Conservation (phyloP, 164 flowering plant genomes). For the Liriodendron chinense region DNA sequence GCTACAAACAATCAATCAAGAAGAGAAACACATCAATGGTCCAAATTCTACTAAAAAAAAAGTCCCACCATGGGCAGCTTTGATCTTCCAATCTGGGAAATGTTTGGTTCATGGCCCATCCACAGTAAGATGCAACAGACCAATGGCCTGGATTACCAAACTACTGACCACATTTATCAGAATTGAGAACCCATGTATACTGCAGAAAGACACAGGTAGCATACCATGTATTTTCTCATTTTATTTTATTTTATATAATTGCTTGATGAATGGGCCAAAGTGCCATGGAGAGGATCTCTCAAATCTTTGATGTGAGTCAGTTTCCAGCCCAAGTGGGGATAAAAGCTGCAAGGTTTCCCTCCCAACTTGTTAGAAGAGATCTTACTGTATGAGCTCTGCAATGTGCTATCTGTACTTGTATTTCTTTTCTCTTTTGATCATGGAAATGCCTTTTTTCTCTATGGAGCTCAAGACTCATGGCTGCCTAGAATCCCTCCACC, state of each 20-base stretch:
- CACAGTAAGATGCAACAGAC: too few species aligned
- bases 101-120: too few species aligned
- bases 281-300: neutral
- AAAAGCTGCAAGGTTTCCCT: neutral
- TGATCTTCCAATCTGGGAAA: too few species aligned
- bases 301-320: neutral
- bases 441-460: neutral
- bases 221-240: neutral
- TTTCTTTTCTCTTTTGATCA: neutral
- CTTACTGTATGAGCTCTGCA: neutral
- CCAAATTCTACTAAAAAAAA: too few species aligned
- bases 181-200: too few species aligned
- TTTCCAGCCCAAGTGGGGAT: neutral
- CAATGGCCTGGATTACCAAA: too few species aligned
- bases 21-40: too few species aligned
- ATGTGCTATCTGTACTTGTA: neutral
- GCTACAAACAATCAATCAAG: too few species aligned
- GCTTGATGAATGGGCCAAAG: neutral
- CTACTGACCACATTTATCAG: too few species aligned
- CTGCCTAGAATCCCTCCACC: neutral
- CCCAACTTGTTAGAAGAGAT: neutral
- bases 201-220: too few species aligned
- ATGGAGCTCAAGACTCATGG: neutral
- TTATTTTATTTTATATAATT: neutral
- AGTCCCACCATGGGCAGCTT: too few species aligned